Base-by-base conservation (phyloP, 441 rosid genomes). In the Dalechampia spathulata region DNA sequence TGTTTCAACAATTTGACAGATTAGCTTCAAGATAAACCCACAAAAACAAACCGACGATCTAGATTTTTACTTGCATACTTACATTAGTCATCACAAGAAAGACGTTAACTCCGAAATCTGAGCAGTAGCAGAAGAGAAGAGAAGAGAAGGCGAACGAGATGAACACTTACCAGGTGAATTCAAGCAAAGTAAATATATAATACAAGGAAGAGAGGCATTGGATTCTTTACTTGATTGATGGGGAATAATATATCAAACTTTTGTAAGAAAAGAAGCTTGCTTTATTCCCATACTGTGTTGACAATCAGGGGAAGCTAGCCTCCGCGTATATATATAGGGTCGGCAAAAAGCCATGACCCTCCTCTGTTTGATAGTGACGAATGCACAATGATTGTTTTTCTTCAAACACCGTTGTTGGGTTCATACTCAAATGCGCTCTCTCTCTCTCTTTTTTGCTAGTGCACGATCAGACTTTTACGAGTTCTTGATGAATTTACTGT, bases 161-260 rank as follows among this genome's bases (percentile, higher is more conserved):
- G 0, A 20, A 38, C 46, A 61, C 53, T 43, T 44, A 12, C n/a
- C 21, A 20, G 39, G 30, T 41, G 25, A 49, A 19, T 14, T 20
- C 30, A 11, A 19, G n/a, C 49, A 41, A 23, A 15, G 63, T 64
- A 51, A 42, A 62, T 51, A 67, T 21, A 40, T 7, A 22, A 37
- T n/a, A n/a, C n/a, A 30, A 30, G 34, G 28, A 13, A 21, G 27
- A 16, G 49, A 37, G 65, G 76, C 6, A 73, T 75, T 52, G 73
- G 80, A 68, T 78, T 63, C 83, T 30, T 63, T 39, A 17, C 78
- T 57, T 66, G 69, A 68, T 39, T 53, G 59, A 60, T 49, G 74
- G 64, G 52, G 52, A 61, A 49, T 2, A 61, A 49, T 2, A 36
- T 64, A 61, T 69, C 69, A 37, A n/a, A 30, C 34, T 30, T 30